Conservation (phyloP, 352 stramenopile genomes). For the Pythium diclinum region DNA sequence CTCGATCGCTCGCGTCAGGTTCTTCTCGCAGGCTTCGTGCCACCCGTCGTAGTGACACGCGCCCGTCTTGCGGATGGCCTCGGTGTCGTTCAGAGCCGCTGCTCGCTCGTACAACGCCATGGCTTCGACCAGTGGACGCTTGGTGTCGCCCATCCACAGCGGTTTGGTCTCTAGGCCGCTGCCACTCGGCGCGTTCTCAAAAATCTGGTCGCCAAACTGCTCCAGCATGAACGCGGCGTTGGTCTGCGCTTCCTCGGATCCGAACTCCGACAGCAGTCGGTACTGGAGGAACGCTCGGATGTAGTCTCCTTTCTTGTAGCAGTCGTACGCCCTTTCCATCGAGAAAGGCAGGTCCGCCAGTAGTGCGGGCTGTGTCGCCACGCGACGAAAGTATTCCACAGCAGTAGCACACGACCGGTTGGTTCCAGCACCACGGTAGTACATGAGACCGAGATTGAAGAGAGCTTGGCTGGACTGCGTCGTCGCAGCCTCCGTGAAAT, state of each 20-base stretch:
- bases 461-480: conserved; percentile 50
- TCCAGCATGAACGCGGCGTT: conserved; percentile 79
- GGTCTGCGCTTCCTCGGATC: conserved; percentile 56
- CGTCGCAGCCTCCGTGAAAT: conserved; percentile 55
- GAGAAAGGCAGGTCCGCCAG: conserved; percentile 60
- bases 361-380: conserved; percentile 52
- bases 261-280: conserved; percentile 54
- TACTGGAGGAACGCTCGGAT: conserved; percentile 70
- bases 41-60: conserved; percentile 64
- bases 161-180: not conserved
- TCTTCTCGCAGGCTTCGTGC: conserved; percentile 46
- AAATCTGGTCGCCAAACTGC: conserved; percentile 47
- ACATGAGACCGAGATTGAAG: conserved; percentile 77
- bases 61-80: conserved; percentile 66
- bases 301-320: conserved; percentile 59
- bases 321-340: conserved; percentile 61
- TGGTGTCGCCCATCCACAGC: conserved; percentile 29
- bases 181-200: not conserved
- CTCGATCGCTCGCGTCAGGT: conserved; percentile 51
- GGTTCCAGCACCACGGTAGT: conserved; percentile 59
- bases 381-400: conserved; percentile 55
- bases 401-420: conserved; percentile 41
- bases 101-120: conserved; percentile 54
- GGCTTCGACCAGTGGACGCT: conserved; percentile 42
- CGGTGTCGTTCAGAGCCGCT: conserved; percentile 60